Base-by-base conservation (phyloP, 805 yeast genomes). In the Candida caryicola region DNA sequence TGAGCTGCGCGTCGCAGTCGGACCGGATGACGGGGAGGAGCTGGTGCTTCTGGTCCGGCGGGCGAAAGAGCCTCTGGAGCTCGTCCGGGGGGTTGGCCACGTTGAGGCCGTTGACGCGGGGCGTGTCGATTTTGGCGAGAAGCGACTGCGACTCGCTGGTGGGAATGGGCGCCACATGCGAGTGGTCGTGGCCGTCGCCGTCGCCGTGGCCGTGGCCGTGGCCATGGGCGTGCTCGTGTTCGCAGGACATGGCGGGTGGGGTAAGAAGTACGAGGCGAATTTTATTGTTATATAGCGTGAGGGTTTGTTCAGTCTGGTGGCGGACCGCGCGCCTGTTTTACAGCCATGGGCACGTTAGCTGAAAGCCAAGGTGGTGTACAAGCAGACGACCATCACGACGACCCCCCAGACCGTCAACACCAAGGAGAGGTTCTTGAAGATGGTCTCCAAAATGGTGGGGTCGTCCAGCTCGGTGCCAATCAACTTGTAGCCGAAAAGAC, bases 1-100 rank as follows among this genome's bases (percentile, higher is more conserved):
- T 74, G 48, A 90, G 47, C 56, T 91, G 96, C 41, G 82, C 77
- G 53, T 91, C 98, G 2, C 85, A 79, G 56, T 90, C 96, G 1
- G 85, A 77, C 59, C 77, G 80, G 54, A 65, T 61, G 12, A 66
- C 57, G 45, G 65, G 79, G 43, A 44, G 68, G 7, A 76, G 47
- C n/a, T 67, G 59, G 44, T 76, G 78, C 50, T 76, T 75, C 5
- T 70, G 65, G 1, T 69, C 74, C 33, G 68, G 60, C 2, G 67
- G 49, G 46, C 81, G 82, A 58, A 90, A 75, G 15, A 88, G 64
- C 36, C 66, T 57, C 16, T 51, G 58, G 12, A 71, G 50, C 5
- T 83, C 83, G 1, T 69, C 65, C n/a, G 66, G 64, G 1, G 69
- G 69, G 46, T 77, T 79, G 15, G 64, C 64, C 28, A 81, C 66